phyloP scores from a whole-genome alignment of 768 basidiomycete species.

The Boletus bicolor region DNA sequence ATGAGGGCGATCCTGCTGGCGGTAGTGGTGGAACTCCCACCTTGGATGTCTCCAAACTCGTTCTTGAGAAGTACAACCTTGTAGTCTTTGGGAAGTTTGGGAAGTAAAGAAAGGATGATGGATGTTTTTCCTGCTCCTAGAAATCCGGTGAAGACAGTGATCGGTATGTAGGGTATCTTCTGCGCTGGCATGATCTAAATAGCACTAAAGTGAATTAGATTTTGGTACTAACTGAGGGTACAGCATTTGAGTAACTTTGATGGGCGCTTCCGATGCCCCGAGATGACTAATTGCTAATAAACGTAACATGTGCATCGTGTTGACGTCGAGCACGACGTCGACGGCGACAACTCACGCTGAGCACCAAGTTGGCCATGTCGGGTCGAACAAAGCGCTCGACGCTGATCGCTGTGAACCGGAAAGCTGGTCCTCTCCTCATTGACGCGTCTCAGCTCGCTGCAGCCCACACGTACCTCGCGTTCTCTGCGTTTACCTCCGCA shows the following conservation, averaged over 20 bases:
- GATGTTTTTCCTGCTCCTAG: conserved; percentile 80
- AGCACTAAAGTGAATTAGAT: neutral
- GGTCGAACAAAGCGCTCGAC: conserved; percentile 13
- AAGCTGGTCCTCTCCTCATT: conserved; percentile 24
- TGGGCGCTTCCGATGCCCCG: neutral
- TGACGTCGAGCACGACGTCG: neutral
- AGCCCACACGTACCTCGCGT: conserved; percentile 64
- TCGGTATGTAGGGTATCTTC: conserved; percentile 52
- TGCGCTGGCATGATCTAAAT: conserved; percentile 9
- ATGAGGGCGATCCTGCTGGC: neutral
- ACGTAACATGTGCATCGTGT: neutral
- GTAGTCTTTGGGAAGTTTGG: conserved; percentile 80
- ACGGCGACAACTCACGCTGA: neutral
- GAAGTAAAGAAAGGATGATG: conserved; percentile 78
- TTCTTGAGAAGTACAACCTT: conserved; percentile 91
- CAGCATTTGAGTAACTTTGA: neutral
- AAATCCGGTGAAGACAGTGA: conserved; percentile 96
- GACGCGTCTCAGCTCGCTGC: conserved; percentile 56
- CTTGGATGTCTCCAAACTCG: conserved; percentile 94
- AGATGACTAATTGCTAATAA: neutral
- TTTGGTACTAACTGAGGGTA: too few species aligned
- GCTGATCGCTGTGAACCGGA: conserved; percentile 1
- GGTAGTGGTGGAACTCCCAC: conserved; percentile 33
- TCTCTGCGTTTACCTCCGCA: conserved; percentile 61
- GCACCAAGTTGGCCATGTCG: conserved; percentile 13